Percentiles rank a stretch among this genome's conserved stretches.
Evolutionary conservation across 1,284 basidiomycete species (phyloP).

Genomic region (Neotropicomus parvogracilis): DNA sequence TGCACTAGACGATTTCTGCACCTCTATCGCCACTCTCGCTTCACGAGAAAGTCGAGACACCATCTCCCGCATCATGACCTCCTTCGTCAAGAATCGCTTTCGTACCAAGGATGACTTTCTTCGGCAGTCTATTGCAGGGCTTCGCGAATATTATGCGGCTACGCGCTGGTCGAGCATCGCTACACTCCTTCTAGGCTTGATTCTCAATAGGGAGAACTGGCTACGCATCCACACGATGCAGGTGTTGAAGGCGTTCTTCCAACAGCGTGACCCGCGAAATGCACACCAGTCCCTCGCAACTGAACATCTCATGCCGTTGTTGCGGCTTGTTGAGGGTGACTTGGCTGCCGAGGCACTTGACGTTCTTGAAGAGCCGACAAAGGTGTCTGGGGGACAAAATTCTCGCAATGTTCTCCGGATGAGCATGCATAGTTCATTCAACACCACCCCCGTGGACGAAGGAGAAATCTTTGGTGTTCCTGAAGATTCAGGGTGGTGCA

Average conservation of each 20-base stretch:
- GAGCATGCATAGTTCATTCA: conserved; percentile 67
- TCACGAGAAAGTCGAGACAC: conserved; percentile 69
- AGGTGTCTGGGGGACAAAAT: conserved; percentile 69
- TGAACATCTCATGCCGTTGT: conserved; percentile 86
- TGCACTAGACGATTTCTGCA: conserved; percentile 66
- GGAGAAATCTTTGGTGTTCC: conserved; percentile 80
- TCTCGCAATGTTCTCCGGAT: conserved; percentile 84
- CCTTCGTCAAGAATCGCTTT: conserved; percentile 86
- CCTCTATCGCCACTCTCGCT: conserved; percentile 72
- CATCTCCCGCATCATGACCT: conserved; percentile 83
- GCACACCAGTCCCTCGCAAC: conserved; percentile 74
- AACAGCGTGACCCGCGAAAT: conserved; percentile 76
- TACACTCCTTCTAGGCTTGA: conserved; percentile 78
- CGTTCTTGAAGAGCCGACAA: conserved; percentile 86
- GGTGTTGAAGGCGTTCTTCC: conserved; percentile 85
- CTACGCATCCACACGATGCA: conserved; percentile 81
- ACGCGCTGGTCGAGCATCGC: conserved; percentile 75
- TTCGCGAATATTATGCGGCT: conserved; percentile 77
- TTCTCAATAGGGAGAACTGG: conserved; percentile 85
- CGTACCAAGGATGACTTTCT: conserved; percentile 92
- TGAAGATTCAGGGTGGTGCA: conserved; percentile 81
- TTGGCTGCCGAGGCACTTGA: conserved; percentile 84
- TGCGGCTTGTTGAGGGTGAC: conserved; percentile 83
- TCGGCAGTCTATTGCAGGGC: conserved; percentile 80
- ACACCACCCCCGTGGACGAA: conserved; percentile 45